These are phyloP conservation scores for Triglochin maritima DNA, from an alignment of 106 monocot genomes.

Conservation along the genomic window DNA sequence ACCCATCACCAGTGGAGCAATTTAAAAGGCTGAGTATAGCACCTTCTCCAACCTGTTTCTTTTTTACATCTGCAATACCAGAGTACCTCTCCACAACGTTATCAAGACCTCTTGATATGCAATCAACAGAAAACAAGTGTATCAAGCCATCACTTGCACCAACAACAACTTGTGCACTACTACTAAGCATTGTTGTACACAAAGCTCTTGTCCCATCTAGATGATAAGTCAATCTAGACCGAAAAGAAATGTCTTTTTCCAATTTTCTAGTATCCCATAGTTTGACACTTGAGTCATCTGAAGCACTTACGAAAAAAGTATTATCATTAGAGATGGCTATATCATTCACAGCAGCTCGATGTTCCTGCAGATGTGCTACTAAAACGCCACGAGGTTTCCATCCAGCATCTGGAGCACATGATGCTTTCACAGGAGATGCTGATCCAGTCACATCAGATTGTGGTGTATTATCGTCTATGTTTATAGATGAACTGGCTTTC, in stretches of 20 bases:
- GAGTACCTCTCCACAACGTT: constrained; percentile 88
- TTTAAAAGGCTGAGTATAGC: constrained; percentile 78
- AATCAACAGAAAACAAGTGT: constrained; percentile 84
- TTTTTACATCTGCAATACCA: constrained; percentile 78
- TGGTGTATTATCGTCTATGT: constrained; percentile 37
- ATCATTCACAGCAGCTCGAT: constrained; percentile 79
- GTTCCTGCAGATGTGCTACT: constrained; percentile 91
- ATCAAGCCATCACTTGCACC: constrained; percentile 66
- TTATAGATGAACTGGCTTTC: constrained; percentile 45
- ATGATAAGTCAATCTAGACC: constrained; percentile 83
- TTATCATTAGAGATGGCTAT: constrained; percentile 76
- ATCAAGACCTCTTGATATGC: constrained; percentile 59
- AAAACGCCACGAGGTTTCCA: constrained; percentile 92
- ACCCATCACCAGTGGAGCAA: constrained; percentile 46
- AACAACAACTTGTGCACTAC: constrained; percentile 60
- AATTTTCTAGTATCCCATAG: constrained; percentile 95
- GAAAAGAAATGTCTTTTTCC: constrained; percentile 89
- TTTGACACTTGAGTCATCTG: constrained; percentile 85
- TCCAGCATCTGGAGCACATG: constrained; percentile 45
- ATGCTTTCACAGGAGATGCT: constrained; percentile 37
- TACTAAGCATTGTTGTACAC: constrained; percentile 65
- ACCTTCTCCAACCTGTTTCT: constrained; percentile 72
- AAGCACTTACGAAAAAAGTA: constrained; percentile 77
- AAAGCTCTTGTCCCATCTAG: constrained; percentile 53
- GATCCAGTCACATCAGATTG: constrained; percentile 42